Evolutionary conservation across 345 rosid genomes (phyloP), one percentile per base, ranked within the genome.

Genomic region (Mallotus nudiflorus): DNA sequence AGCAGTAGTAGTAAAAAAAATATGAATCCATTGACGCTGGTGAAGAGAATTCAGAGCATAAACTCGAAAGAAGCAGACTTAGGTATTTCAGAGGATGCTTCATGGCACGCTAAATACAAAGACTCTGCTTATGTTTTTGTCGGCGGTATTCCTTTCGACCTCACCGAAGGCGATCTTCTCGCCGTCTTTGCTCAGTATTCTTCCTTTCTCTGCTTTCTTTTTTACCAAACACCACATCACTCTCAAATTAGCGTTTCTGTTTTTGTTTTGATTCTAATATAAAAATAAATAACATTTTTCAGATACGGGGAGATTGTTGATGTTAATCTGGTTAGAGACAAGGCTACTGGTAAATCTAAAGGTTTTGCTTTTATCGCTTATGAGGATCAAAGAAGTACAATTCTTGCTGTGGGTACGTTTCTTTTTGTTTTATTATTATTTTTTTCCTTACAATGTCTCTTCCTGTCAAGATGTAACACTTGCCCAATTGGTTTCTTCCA

Each of bases 101-200:
- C 96, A 6, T 95, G 97, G 99, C 99, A 95, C 51, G 88, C 97
- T 73, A 90, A 85, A 83, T 95, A 90, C 85, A 95, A 86, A 77
- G 85, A 86, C 20, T 95, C 97, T 1, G 96, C 97, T 4, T 92
- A 92, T 59, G 68, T 95, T 39, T 92, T 54, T 73, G 90, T 85
- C 33, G 99, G 97, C 16, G 93, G 97, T 71, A 78, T 95, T 63
- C 90, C 99, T 7, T 95, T 80, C 71, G 97, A 92, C 40, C 99
- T 95, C 79, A 92, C 96, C 22, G 97, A 92, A 75, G 99, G 97
- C 44, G 99, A 95, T 73, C 90, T 95, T 73, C 97, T 95, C 60
- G 97, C 99, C 18, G 85, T 92, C 56, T 94, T 94, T 68, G 80
- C 97, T 8, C 99, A 91, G 97, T 94, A 79, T 80, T 81, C 73